Evolutionary conservation across 306 rosid species (phyloP).

Genomic region (Trichosanthes truncata): DNA sequence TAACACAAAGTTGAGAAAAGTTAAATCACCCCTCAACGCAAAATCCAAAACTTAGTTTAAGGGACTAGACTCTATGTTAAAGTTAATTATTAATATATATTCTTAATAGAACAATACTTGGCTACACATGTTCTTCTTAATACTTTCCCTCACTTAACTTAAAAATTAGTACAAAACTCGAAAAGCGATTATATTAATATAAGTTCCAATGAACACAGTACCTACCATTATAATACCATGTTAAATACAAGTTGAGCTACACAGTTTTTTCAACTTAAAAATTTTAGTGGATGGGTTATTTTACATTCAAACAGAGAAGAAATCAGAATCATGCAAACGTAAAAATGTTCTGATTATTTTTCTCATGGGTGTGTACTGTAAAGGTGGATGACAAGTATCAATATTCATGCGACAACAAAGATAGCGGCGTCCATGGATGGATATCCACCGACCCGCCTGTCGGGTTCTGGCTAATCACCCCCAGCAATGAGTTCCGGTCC

Average conservation of each 20-base stretch:
- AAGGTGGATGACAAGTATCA: slow-evolving; percentile 46
- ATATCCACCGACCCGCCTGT: slow-evolving; percentile 18
- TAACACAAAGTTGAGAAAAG: neutral
- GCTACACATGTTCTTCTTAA: neutral
- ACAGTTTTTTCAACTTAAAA: too few species aligned
- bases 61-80: too few species aligned
- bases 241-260: too few species aligned
- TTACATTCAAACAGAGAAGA: neutral
- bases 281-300: too few species aligned
- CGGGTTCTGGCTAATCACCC: slow-evolving; percentile 41
- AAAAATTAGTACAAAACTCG: neutral
- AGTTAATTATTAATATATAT: neutral
- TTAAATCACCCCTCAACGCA: neutral
- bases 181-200: too few species aligned
- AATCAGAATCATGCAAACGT: neutral
- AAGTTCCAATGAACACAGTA: too few species aligned
- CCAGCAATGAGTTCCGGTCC: slow-evolving; percentile 37
- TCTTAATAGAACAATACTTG: too few species aligned
- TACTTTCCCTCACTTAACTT: neutral
- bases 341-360: neutral
- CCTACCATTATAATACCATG: too few species aligned
- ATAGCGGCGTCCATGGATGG: slow-evolving; percentile 36
- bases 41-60: neutral
- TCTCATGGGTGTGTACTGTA: neutral
- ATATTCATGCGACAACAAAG: slow-evolving; percentile 35